These are phyloP conservation scores for Raphanus raphanistrum DNA, from an alignment of 345 rosid genomes.

Conservation along the genomic window DNA sequence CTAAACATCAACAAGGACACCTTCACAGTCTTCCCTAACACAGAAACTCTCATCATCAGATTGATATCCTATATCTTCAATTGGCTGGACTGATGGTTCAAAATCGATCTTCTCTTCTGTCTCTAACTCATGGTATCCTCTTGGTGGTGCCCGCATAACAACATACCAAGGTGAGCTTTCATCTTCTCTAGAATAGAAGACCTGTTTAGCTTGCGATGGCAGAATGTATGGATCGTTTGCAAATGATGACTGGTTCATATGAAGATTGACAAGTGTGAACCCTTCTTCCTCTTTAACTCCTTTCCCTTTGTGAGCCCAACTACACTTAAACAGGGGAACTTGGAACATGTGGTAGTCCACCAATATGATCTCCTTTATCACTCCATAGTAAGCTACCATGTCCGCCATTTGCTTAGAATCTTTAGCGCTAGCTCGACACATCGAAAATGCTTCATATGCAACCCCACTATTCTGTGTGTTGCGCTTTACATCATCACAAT, in stretches of 20 bases:
- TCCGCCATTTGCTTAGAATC: too few species aligned
- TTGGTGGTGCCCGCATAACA: too few species aligned
- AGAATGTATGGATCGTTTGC: neutral
- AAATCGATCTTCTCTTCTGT: neutral
- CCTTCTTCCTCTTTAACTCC: too few species aligned
- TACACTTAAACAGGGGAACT: too few species aligned
- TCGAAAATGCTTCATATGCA: too few species aligned
- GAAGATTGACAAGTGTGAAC: neutral
- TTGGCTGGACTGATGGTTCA: neutral
- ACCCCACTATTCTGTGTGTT: constrained; percentile 7
- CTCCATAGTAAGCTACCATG: too few species aligned
- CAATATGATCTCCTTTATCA: too few species aligned
- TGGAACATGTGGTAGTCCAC: too few species aligned
- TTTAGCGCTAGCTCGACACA: too few species aligned
- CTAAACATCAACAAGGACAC: neutral
- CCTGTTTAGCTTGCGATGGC: neutral
- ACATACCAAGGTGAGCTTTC: too few species aligned
- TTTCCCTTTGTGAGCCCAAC: too few species aligned
- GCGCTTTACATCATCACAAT: neutral
- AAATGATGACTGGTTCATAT: neutral
- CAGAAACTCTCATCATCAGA: neutral
- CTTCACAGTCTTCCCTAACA: neutral
- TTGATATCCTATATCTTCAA: neutral
- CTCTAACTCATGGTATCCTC: neutral
- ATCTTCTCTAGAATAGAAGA: neutral